Conservation (phyloP, 1,284 basidiomycete genomes). For the Moesziomyces aphidis region DNA sequence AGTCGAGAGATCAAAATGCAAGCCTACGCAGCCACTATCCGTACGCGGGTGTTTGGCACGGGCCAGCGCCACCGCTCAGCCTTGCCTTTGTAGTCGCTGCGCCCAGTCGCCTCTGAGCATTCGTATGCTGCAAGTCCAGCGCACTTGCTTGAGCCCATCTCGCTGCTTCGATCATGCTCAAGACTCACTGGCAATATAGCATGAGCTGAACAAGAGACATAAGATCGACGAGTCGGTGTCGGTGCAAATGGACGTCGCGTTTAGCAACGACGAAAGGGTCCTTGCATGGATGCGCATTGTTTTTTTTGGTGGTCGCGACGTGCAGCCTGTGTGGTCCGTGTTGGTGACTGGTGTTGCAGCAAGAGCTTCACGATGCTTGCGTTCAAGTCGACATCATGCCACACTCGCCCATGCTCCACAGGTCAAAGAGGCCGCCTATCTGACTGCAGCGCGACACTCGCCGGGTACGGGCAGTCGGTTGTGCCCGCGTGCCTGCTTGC, state of each 20-base stretch:
- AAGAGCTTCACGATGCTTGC: too few species aligned
- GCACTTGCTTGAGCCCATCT: too few species aligned
- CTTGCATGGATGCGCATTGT: neutral
- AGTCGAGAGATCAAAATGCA: slow-evolving; percentile 4
- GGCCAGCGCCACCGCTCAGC: slow-evolving; percentile 1
- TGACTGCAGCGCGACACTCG: too few species aligned
- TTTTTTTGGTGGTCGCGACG: neutral
- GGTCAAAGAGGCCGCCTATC: too few species aligned
- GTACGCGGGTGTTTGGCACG: neutral
- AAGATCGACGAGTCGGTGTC: neutral
- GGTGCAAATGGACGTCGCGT: too few species aligned
- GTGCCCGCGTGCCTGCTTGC: too few species aligned
- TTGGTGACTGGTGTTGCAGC: neutral
- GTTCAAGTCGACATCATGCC: too few species aligned
- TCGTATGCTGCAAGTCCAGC: neutral
- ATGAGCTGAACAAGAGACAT: too few species aligned
- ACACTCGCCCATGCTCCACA: too few species aligned
- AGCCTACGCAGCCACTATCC: neutral
- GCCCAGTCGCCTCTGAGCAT: neutral
- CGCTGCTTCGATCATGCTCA: too few species aligned
- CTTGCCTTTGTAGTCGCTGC: neutral
- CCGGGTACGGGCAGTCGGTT: too few species aligned
- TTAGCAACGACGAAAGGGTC: neutral
- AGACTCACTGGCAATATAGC: too few species aligned
- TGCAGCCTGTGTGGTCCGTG: neutral